Percentiles rank a stretch among this genome's conserved stretches.
These are phyloP conservation scores for Populus euphratica DNA, from an alignment of 345 rosid genomes.

Conservation along the genomic window DNA sequence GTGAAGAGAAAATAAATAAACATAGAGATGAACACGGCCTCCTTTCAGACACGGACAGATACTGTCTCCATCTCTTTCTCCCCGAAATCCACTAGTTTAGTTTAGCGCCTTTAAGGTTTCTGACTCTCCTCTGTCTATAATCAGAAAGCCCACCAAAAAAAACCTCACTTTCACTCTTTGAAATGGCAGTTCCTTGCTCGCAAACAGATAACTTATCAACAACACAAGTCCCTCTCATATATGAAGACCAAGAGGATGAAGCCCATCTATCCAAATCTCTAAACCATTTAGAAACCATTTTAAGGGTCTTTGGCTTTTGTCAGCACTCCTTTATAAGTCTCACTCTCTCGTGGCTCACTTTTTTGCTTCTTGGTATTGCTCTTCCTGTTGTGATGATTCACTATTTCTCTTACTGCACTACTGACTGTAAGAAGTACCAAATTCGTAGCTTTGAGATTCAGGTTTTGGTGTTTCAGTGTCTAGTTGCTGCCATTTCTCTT, in stretches of 20 bases:
- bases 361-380: slow-evolving; percentile 35
- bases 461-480: slow-evolving; percentile 30
- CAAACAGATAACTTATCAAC: not conserved
- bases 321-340: slow-evolving; percentile 27
- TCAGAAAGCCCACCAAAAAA: not conserved
- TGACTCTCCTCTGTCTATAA: not conserved
- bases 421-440: slow-evolving; percentile 14
- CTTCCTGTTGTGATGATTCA: slow-evolving; percentile 25
- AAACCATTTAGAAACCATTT: slow-evolving; percentile 27
- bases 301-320: slow-evolving; percentile 33
- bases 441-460: slow-evolving; percentile 28
- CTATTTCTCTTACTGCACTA: slow-evolving; percentile 7
- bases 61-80: not conserved
- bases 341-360: slow-evolving; percentile 30
- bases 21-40: not conserved
- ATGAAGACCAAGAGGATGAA: slow-evolving; percentile 4
- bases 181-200: not conserved
- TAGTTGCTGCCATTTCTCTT: slow-evolving; percentile 35
- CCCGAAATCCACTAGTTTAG: not conserved
- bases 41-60: not conserved
- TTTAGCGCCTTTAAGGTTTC: not conserved
- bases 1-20: too few relatives aligned
- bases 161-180: not conserved
- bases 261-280: slow-evolving; percentile 24
- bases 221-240: not conserved